Conservation (phyloP, 768 basidiomycete species). For the Rhizopogon salebrosus region DNA sequence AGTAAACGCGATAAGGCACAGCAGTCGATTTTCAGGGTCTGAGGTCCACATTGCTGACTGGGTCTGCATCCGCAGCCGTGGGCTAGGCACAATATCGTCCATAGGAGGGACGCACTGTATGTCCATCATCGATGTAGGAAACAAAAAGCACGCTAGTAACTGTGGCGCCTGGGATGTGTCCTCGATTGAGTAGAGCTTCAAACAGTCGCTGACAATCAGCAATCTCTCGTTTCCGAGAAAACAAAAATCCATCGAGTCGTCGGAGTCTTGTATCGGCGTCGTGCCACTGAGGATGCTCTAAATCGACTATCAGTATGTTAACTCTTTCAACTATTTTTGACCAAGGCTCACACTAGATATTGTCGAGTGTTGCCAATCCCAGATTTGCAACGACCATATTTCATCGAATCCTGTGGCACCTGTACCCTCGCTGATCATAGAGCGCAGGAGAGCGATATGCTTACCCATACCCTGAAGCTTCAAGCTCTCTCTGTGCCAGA, state of each 20-base stretch:
- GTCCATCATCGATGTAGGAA: neutral
- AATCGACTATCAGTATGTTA: neutral
- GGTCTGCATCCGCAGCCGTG: neutral
- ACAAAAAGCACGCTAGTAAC: neutral
- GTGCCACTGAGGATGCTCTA: neutral
- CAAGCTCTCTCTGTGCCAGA: neutral
- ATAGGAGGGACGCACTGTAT: neutral
- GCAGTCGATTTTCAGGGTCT: neutral
- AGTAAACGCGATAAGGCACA: neutral
- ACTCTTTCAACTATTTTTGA: neutral
- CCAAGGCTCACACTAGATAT: neutral
- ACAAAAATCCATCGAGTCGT: neutral
- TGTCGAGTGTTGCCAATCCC: neutral
- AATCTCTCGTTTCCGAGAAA: neutral
- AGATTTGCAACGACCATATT: neutral
- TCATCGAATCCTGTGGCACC: too few species aligned
- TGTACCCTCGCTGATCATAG: neutral
- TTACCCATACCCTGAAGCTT: neutral
- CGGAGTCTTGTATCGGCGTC: neutral
- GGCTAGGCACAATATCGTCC: neutral
- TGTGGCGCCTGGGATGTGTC: neutral
- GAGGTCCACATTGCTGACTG: neutral
- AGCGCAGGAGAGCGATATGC: neutral
- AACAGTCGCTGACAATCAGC: neutral
- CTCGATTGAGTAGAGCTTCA: neutral